Base-by-base conservation (phyloP, 2,329 filamentous ascomycete species). In the Talaromyces sp. region DNA sequence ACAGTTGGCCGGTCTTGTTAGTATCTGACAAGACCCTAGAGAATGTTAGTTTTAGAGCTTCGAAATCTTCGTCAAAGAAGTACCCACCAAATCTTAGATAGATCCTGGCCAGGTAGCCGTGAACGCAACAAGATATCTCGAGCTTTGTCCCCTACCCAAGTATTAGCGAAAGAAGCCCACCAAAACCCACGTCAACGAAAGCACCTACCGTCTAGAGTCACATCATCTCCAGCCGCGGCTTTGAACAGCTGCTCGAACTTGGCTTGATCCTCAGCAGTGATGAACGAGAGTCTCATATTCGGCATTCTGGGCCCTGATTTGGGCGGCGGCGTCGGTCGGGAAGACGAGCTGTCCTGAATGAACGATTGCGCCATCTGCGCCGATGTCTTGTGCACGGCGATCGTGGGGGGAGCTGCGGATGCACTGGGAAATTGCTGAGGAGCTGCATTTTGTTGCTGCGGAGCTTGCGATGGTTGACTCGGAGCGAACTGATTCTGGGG, bases 191-290 rank as follows among this genome's bases (percentile, higher is more conserved):
- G 34, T 68, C 59, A 27, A 29, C 43, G 51, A 71, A 70, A 59
- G 67, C 65, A 77, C 25, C 22, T 27, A 67, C 91, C 95, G 58
- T 93, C 92, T 83, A 99, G 88, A 63, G 93, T 91, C 72, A 93
- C 89, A 66, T 85, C 87, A 70, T 93, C 89, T 38, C 93, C 92
- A 40, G 94, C 92, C 15, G 95, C 94, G 64, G 93, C 96, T 81
- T 95, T 97, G 84, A 99, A 99, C 49, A 99, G 82, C 65, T 95
- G 95, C 82, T 99, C 95, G 72, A 99, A 99, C 80, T 97, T 97
- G 73, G 92, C 87, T 79, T 99, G 95, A 75, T 99, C 95, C 73
- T 90, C 88, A 29, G 92, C 93, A 2, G 94, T 97, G 74, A 99
- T 97, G 77, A 99, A 99, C 2, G 93, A 97, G 67, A 99, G 81